Evolutionary conservation across 345 rosid genomes (phyloP), one percentile per base, ranked within the genome.

Genomic region (Raphanus raphanistrum): DNA sequence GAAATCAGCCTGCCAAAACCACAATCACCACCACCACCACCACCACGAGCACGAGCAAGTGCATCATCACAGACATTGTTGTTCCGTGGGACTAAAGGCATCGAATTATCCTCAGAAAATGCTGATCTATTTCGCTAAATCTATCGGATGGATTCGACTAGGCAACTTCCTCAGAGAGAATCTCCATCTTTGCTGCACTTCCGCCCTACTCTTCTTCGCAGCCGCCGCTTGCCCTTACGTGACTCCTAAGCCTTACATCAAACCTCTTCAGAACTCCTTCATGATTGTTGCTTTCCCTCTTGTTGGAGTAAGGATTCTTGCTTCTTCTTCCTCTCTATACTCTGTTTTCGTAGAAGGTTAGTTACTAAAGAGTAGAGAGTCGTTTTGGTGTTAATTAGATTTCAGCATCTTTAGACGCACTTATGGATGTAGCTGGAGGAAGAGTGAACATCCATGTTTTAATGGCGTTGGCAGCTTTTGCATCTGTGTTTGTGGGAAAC

Each of bases 371-470:
- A 21, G 21, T 21, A 21, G 3, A 16, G 4, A 74, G 2, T 8
- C 0, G 25, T 0, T 26, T 1, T 8, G 10, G 29, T 64, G 29
- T 79, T 21, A 21, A 21, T 21, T 81, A 94, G 97, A 86, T 90
- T 36, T 92, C 98, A 28, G 94, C 97, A 38, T 85, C 93, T 5
- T 87, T 94, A 2, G 98, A 92, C 84, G 98, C 97, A 2, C 84
- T 90, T 38, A 86, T 76, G 82, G 97, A 90, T 86, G 76, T 92
- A 74, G 87, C 88, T 50, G 95, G 91, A 68, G 98, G 97, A 61
- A 92, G 78, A 83, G 94, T 92, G 52, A 94, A 90, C 84, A 94
- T 94, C 62, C 98, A 94, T 73, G 97, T 94, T n/a, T 75, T 94
- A 48, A 94, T 94, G 98, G 96, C 98, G 28, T 82, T 90, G 13